phyloP scores from a whole-genome alignment of 1,139 yeast genomes.

The Pichia sp. region DNA sequence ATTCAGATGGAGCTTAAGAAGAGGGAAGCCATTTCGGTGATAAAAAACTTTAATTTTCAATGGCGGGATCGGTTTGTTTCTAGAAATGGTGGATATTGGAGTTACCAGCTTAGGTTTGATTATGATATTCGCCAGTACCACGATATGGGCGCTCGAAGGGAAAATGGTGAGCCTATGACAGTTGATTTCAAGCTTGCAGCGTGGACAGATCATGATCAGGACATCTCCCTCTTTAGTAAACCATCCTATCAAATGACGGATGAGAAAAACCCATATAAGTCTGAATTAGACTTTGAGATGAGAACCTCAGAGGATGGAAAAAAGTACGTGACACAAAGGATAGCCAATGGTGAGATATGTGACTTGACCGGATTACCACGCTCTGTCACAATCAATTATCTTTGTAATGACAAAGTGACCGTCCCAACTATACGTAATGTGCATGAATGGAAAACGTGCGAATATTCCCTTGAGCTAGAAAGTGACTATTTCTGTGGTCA shows the following conservation, averaged over 20 bases:
- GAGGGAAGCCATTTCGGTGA: constrained; percentile 17
- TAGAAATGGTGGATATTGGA: constrained; percentile 21
- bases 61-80: background rate
- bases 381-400: constrained; percentile 57
- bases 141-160: background rate
- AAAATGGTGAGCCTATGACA: background rate
- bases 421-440: constrained; percentile 41
- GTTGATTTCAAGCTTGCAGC: constrained; percentile 14
- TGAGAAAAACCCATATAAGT: constrained; percentile 15
- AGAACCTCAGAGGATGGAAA: constrained; percentile 31
- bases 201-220: constrained; percentile 22
- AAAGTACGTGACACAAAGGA: constrained; percentile 47
- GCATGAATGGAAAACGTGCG: constrained; percentile 68
- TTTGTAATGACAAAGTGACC: constrained; percentile 49
- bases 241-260: constrained; percentile 8
- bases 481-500: constrained; percentile 16
- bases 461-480: constrained; percentile 25
- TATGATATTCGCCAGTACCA: constrained; percentile 13
- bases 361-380: constrained; percentile 67
- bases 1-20: constrained; percentile 14
- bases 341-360: constrained; percentile 66
- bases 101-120: constrained; percentile 17
- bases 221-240: background rate
- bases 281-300: constrained; percentile 24
- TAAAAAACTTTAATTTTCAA: constrained; percentile 13